Conservation (phyloP, 2,329 filamentous ascomycete species). For the Thielaviopsis euricoi region DNA sequence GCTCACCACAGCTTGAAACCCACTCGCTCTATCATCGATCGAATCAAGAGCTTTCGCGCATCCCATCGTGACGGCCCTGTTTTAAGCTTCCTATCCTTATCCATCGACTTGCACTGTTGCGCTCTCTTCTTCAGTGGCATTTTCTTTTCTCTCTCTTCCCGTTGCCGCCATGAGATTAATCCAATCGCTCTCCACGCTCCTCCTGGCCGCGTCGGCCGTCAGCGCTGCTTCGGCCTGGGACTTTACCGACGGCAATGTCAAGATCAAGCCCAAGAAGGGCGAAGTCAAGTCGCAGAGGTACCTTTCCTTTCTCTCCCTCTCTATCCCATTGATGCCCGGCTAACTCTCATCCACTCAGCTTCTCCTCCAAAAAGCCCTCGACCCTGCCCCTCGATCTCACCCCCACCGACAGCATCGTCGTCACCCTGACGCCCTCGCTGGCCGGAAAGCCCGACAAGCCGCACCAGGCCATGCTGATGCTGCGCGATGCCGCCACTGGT, state of each 20-base stretch:
- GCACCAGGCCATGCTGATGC: slow-evolving; percentile 82
- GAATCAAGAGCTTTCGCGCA: no score
- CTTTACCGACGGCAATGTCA: slow-evolving; percentile 56
- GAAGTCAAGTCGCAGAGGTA: slow-evolving; percentile 51
- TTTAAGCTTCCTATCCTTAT: no score
- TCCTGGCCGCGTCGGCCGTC: slow-evolving; percentile 33
- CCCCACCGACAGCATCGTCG: slow-evolving; percentile 57
- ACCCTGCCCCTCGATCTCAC: slow-evolving; percentile 49
- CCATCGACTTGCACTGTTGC: no score
- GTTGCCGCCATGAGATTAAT: slow-evolving; percentile 5
- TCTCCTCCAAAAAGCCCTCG: slow-evolving; percentile 28
- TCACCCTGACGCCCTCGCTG: slow-evolving; percentile 68
- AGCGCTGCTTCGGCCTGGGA: slow-evolving; percentile 47
- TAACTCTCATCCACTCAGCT: no score
- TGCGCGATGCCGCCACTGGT: slow-evolving; percentile 57
- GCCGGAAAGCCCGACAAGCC: slow-evolving; percentile 59
- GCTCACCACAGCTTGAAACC: no score
- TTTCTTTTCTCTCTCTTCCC: neutral
- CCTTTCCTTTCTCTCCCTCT: slow-evolving; percentile 16
- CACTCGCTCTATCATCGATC: no score
- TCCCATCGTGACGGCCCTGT: no score
- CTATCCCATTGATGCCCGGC: no score
- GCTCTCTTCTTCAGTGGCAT: no score
- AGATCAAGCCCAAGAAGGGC: slow-evolving; percentile 48
- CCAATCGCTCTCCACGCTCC: slow-evolving; percentile 20